Conservation (phyloP, 768 basidiomycete species). For the Asterophora parasitica region DNA sequence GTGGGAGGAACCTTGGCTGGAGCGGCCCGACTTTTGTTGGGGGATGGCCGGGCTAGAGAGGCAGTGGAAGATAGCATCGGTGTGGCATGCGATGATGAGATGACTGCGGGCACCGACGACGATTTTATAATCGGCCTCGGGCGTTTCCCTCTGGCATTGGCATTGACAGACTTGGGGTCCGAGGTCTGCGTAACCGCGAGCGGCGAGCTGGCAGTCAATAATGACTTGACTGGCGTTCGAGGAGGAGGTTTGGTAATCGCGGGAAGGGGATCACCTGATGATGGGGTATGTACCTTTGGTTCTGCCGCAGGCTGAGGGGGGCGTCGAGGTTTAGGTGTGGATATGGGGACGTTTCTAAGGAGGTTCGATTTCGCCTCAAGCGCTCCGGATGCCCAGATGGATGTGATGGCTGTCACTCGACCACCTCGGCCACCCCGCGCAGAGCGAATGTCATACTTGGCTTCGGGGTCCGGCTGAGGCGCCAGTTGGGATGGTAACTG, state of each 20-base stretch:
- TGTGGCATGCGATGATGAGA: slow-evolving; percentile 69
- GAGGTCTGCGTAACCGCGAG: slow-evolving; percentile 10
- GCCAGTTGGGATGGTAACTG: slow-evolving; percentile 32
- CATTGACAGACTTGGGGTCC: slow-evolving; percentile 11
- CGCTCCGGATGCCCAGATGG: slow-evolving; percentile 66
- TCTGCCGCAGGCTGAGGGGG: slow-evolving; percentile 1
- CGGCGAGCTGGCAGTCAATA: slow-evolving; percentile 6
- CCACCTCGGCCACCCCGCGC: slow-evolving; percentile 77
- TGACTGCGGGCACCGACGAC: slow-evolving; percentile 59
- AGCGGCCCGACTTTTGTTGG: slow-evolving; percentile 15
- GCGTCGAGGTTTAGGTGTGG: slow-evolving; percentile 4
- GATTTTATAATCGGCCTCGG: slow-evolving; percentile 48
- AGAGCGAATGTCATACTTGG: slow-evolving; percentile 69
- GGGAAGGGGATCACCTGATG: neutral
- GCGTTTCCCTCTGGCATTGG: slow-evolving; percentile 15
- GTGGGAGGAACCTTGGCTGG: slow-evolving; percentile 32
- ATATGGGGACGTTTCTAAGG: neutral
- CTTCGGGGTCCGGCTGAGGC: slow-evolving; percentile 40
- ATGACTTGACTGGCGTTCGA: slow-evolving; percentile 5
- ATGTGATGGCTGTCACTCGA: slow-evolving; percentile 65
- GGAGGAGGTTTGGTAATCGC: slow-evolving; percentile 1
- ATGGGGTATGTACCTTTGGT: neutral
- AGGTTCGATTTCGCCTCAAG: neutral
- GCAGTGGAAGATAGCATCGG: slow-evolving; percentile 75
- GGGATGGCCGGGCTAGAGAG: slow-evolving; percentile 55